phyloP scores from a whole-genome alignment of 208 protist species.

The Leishmania tarentolae region DNA sequence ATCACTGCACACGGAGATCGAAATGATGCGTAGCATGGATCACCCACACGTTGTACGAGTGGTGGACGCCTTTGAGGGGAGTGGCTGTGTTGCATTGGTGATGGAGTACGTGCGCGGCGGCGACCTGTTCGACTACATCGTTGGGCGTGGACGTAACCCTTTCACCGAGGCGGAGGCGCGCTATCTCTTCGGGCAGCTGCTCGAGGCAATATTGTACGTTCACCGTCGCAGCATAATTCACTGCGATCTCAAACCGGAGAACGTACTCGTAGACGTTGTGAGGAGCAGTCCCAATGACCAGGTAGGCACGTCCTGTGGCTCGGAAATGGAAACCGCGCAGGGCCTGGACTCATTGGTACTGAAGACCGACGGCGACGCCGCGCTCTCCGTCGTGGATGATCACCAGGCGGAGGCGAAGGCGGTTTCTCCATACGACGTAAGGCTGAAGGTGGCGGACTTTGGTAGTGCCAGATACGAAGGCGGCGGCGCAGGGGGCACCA shows the following conservation, averaged over 20 bases:
- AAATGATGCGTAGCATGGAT: slow-evolving; percentile 63
- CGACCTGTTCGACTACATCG: slow-evolving; percentile 83
- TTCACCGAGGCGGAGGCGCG: slow-evolving; percentile 74
- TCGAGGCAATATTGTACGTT: slow-evolving; percentile 69
- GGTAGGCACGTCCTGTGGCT: not conserved
- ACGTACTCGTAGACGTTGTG: slow-evolving; percentile 81
- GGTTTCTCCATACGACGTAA: slow-evolving; percentile 49
- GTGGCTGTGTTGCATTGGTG: slow-evolving; percentile 56
- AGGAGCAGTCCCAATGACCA: not conserved
- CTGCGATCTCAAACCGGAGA: slow-evolving; percentile 98
- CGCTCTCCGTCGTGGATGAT: slow-evolving; percentile 39
- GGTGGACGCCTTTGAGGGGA: slow-evolving; percentile 60
- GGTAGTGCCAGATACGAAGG: slow-evolving; percentile 68
- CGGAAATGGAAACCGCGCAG: not conserved
- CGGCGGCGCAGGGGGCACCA: slow-evolving; percentile 15
- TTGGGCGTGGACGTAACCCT: slow-evolving; percentile 45
- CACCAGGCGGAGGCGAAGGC: slow-evolving; percentile 44
- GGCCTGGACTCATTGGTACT: not conserved
- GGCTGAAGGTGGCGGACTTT: slow-evolving; percentile 80
- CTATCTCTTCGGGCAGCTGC: slow-evolving; percentile 64
- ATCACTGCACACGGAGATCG: slow-evolving; percentile 65
- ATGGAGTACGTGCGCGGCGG: slow-evolving; percentile 81
- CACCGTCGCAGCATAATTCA: slow-evolving; percentile 93
- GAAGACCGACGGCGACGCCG: not conserved
- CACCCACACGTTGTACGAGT: slow-evolving; percentile 76